Evolutionary conservation across 495 filamentous ascomycete genomes (phyloP), one percentile per base, ranked within the genome.

Genomic region (Neurospora tetrasperma): DNA sequence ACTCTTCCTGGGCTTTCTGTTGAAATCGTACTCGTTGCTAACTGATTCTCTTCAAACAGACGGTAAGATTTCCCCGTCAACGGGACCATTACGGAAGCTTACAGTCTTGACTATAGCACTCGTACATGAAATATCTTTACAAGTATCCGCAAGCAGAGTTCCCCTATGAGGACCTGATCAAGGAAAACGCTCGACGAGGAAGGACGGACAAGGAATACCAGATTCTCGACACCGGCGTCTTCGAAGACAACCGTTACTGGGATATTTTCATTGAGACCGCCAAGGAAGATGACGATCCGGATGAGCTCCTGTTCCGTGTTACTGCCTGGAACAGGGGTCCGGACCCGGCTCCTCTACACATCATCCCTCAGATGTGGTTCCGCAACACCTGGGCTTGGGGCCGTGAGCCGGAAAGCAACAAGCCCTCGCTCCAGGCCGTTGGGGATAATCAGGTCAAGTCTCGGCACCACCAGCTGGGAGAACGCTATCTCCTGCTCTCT

Each of bases 101-200:
- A 72, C 70, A 71, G 69, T 48, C 75, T 39, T 69, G 73, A 78
- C 74, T 74, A 42, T 79, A 94, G 91, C 95, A 98, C 82, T 97
- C 95, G 27, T 98, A 98, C 84, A 98, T 98, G 95, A 98, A 98
- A 81, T 96, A 89, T 77, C 90, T 97, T 74, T 98, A 98, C 87
- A 98, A 98, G 81, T 97, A 97, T 76, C 95, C 95, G 1, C 95
- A 98, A 83, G 86, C 86, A 77, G 88, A 90, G 68, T 98, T 98
- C 76, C 95, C 95, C 2, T 98, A 98, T 81, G 87, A 97, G 77
- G 89, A 97, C 73, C 83, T 98, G 20, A 82, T 96, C 43, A 85
- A 92, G 71, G 92, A 95, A 78, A 98, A 97, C 78, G 92, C 90
- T 39, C 88, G 85, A 71, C 91, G 94, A 23, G 85, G 87, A 54